Conservation (phyloP, 169 alveolate genomes). For the Eimeria tenella region DNA sequence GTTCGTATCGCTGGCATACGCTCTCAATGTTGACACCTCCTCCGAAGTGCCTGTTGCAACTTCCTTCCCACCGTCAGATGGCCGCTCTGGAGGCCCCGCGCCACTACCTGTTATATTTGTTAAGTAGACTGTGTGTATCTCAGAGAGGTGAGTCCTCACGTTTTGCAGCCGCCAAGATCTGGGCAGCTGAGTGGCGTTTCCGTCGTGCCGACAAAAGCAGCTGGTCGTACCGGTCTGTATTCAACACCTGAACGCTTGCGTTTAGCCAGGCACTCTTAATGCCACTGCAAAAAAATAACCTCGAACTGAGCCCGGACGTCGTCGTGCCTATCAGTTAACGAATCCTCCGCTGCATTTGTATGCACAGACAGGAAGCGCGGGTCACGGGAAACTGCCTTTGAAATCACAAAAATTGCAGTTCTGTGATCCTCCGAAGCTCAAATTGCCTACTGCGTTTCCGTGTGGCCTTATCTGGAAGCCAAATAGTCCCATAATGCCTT, state of each 20-base stretch:
- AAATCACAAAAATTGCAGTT: neutral
- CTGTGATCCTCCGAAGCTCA: too few species aligned
- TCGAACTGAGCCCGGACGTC: conserved; percentile 57
- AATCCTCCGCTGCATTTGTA: conserved; percentile 31
- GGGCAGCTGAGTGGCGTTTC: conserved; percentile 68
- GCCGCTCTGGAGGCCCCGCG: neutral
- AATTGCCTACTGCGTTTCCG: neutral
- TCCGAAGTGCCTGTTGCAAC: neutral
- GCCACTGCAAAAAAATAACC: conserved; percentile 38
- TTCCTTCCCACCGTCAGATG: neutral
- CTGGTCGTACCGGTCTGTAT: conserved; percentile 77
- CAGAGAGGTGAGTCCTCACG: conserved; percentile 14
- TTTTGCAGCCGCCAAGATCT: conserved; percentile 68
- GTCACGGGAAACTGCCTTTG: neutral
- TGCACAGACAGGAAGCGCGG: conserved; percentile 49
- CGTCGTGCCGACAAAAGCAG: conserved; percentile 48
- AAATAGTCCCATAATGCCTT: conserved; percentile 51
- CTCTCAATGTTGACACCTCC: neutral
- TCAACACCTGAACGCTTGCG: conserved; percentile 56
- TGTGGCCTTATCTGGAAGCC: conserved; percentile 10
- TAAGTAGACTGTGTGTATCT: neutral
- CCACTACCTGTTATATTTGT: neutral
- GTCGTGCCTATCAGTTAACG: conserved; percentile 46
- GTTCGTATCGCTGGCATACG: neutral
- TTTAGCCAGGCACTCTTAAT: neutral